phyloP scores from a whole-genome alignment of 1,284 basidiomycete species.

The Sporisorium exsertum region DNA sequence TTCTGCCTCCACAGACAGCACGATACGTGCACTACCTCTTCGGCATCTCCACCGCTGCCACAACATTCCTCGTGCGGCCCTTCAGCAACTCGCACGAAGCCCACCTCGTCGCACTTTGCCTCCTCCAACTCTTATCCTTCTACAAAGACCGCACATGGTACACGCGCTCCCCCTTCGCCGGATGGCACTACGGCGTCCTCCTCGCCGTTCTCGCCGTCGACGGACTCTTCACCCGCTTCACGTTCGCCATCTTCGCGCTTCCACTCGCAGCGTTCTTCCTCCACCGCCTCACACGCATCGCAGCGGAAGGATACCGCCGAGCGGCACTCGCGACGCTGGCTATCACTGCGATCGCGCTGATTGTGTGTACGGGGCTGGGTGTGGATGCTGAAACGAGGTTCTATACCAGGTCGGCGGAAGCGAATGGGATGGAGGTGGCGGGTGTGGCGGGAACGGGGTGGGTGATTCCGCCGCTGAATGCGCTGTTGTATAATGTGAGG shows the following conservation, averaged over 20 bases:
- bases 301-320: not conserved
- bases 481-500: slow-evolving; percentile 67
- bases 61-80: slow-evolving; percentile 65
- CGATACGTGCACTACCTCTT: slow-evolving; percentile 40
- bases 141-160: slow-evolving; percentile 17
- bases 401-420: slow-evolving; percentile 6
- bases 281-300: not conserved
- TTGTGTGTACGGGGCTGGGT: not conserved
- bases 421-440: slow-evolving; percentile 4
- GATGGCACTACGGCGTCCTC: not conserved
- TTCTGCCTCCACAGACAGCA: slow-evolving; percentile 13
- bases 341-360: slow-evolving; percentile 2
- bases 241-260: slow-evolving; percentile 62
- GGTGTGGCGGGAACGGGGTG: not conserved
- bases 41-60: slow-evolving; percentile 55
- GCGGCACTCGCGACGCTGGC: slow-evolving; percentile 3
- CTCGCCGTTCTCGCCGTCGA: slow-evolving; percentile 30
- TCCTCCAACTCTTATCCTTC: slow-evolving; percentile 10
- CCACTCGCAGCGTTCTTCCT: slow-evolving; percentile 30
- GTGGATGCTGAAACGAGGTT: slow-evolving; percentile 16
- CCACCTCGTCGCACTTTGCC: slow-evolving; percentile 36
- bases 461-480: slow-evolving; percentile 63
- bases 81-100: slow-evolving; percentile 69
- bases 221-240: slow-evolving; percentile 65
- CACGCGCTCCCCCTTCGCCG: not conserved